Base-by-base conservation (phyloP, 352 stramenopile species). In the Globisporangium viniferum region DNA sequence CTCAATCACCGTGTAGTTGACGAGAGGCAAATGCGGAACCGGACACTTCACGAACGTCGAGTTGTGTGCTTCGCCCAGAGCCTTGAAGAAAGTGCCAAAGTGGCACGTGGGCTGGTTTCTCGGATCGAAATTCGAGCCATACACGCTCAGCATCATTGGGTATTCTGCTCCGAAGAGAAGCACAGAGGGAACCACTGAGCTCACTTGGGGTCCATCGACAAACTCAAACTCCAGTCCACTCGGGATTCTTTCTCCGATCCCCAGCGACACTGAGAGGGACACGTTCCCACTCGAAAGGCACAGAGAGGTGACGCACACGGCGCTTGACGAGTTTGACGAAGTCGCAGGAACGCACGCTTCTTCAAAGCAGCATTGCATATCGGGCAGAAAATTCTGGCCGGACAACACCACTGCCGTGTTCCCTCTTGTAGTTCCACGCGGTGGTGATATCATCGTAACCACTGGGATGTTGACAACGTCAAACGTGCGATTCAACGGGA, bases 281-380 rank as follows among this genome's bases (percentile, higher is more conserved):
- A 67, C 58, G 20, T 59, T 64, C 27, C 72, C 70, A 35, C 54
- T 41, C 15, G 55, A 9, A 5, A 20, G 2, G 60, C 74, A 66
- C 7, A 61, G 41, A 31, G 76, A 70, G 10, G 56, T 73, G 51
- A 27, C 27, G 29, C 78, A 82, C 33, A 27, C 70, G 4, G 64
- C 76, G 15, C 15, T 73, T 2, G 76, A 74, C 22, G 51, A 53
- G 41, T 73, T 76, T 12, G 68, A 9, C 15, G 68, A 10, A 10
- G 20, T n/a, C 1, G 83, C 31, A 15, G 60, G 67, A 18, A 67
- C 55, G 53, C 82, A 90, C 3, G 60, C 18, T n/a, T 59, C 58
- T 5, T 53, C 78, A 69, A 90, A 88, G 51, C 80, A 90, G 62
- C 82, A 90, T 1, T 59, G 60, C 69, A 83, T 79, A 0, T 69